phyloP scores from a whole-genome alignment of 495 filamentous ascomycete genomes.

The Paragyromitra xinjiangensis region DNA sequence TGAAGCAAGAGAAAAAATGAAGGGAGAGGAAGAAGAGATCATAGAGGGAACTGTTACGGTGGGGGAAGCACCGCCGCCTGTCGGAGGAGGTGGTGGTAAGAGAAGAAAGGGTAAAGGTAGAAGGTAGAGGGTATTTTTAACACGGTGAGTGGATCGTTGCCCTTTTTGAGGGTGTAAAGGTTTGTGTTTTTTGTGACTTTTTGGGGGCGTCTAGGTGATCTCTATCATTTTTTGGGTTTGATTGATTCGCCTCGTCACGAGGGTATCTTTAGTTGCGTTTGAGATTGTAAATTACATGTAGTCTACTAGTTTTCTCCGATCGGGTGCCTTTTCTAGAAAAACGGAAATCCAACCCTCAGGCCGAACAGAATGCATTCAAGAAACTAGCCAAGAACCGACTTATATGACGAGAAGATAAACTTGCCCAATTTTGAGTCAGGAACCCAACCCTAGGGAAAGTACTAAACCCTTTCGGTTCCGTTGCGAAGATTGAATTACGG shows the following conservation, averaged over 20 bases:
- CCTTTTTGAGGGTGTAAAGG: not conserved
- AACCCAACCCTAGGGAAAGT: too few species aligned
- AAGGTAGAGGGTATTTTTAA: slow-evolving; percentile 20
- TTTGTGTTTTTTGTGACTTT: not conserved
- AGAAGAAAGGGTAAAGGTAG: slow-evolving; percentile 54
- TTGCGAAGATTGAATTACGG: too few species aligned
- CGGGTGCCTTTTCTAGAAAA: too few species aligned
- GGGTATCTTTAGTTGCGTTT: not conserved
- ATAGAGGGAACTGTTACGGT: slow-evolving; percentile 62
- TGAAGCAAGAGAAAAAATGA: slow-evolving; percentile 79
- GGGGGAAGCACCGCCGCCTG: slow-evolving; percentile 51
- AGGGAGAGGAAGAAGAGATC: slow-evolving; percentile 71
- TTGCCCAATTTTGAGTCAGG: too few species aligned
- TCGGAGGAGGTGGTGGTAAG: slow-evolving; percentile 24
- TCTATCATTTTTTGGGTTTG: not conserved
- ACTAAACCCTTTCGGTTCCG: too few species aligned
- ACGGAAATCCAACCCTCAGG: too few species aligned
- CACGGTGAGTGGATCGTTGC: not conserved
- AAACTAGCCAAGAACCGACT: not conserved
- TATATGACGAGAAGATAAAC: too few species aligned
- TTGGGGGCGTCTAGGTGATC: slow-evolving; percentile 13
- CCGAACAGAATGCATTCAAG: not conserved
- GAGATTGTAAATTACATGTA: not conserved
- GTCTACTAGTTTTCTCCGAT: too few species aligned
- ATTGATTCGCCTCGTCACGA: not conserved